Percentiles rank a stretch among this genome's conserved stretches.
These are phyloP conservation scores for Fusarium mundagurra DNA, from an alignment of 2,329 filamentous ascomycete genomes.

Conservation along the genomic window DNA sequence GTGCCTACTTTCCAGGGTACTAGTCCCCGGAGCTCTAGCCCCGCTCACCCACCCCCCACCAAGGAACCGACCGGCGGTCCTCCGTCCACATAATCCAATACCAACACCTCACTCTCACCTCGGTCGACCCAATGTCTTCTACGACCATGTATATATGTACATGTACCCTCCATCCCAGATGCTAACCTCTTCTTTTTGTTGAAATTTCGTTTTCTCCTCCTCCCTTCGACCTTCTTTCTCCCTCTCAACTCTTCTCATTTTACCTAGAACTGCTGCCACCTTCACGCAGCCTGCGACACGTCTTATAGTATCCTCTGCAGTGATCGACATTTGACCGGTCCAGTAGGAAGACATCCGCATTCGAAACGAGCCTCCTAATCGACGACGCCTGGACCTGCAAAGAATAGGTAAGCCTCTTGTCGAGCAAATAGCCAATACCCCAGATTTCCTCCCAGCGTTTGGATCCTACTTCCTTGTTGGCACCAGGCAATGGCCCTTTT, in stretches of 20 bases:
- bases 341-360: slow-evolving; percentile 1
- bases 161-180: slow-evolving; percentile 17
- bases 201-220: slow-evolving; percentile 21
- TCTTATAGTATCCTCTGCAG: not conserved
- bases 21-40: slow-evolving; percentile 17
- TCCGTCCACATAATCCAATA: slow-evolving; percentile 27
- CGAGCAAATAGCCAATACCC: slow-evolving; percentile 4
- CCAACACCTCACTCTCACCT: not conserved
- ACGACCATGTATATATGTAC: slow-evolving; percentile 27
- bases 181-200: slow-evolving; percentile 10
- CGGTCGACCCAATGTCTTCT: slow-evolving; percentile 3
- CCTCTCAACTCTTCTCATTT: not conserved
- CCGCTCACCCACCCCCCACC: slow-evolving; percentile 1
- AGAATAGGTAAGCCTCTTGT: slow-evolving; percentile 23
- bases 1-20: not conserved
- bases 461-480: not conserved
- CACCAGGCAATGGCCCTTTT: not conserved
- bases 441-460: slow-evolving; percentile 4
- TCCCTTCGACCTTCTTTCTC: not conserved
- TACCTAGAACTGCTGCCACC: not conserved
- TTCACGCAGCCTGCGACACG: not conserved
- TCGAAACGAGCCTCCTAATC: slow-evolving; percentile 22
- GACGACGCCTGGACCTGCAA: slow-evolving; percentile 5
- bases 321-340: slow-evolving; percentile 30
- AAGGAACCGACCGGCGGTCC: slow-evolving; percentile 26